Base-by-base conservation (phyloP, 805 yeast genomes). In the Candida rishiriensis region DNA sequence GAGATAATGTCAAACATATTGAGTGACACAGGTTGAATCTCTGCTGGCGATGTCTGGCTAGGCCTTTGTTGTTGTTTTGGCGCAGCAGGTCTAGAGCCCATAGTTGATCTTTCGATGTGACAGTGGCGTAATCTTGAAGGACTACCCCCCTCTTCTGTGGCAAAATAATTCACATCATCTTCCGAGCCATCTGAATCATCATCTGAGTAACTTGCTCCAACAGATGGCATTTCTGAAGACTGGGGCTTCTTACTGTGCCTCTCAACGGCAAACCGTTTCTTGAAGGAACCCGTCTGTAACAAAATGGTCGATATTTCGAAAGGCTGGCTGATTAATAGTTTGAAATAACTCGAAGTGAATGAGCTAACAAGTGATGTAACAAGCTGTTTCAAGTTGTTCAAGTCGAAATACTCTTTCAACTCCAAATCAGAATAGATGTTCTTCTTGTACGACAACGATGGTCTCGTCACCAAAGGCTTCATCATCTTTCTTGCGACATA, bases 261-360 rank as follows among this genome's bases (percentile, higher is more conserved):
- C 38, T 13, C 34, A 15, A 10, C 13, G 30, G 36, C 39, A 14
- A 36, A 26, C 10, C 13, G 54, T 26, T 66, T 63, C 17, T 60
- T 59, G 58, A 84, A 82, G 29, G 75, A 77, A 3, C 95, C 95
- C 12, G 87, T 84, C 63, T 93, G 98, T 44, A 89, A 65, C 26
- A 90, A 70, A 51, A 88, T 71, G 43, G 91, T 73, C 5, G 86
- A 78, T 14, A 87, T 84, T 54, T 91, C 97, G 63, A 90, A 83
- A 2, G 99, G 98, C 64, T 93, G 97, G 15, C 87, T 76, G 9
- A 86, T 59, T 29, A 88, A 62, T 37, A 83, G 79, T 47, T 80
- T 81, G 43, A 79, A 63, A 66, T 93, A 91, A 51, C 81, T 83
- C 51, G 79, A 78, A 40, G 81, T 55, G 48, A 88, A 79, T 37